Evolutionary conservation across 1,284 basidiomycete species (phyloP).

Genomic region (Ustilago lituana): DNA sequence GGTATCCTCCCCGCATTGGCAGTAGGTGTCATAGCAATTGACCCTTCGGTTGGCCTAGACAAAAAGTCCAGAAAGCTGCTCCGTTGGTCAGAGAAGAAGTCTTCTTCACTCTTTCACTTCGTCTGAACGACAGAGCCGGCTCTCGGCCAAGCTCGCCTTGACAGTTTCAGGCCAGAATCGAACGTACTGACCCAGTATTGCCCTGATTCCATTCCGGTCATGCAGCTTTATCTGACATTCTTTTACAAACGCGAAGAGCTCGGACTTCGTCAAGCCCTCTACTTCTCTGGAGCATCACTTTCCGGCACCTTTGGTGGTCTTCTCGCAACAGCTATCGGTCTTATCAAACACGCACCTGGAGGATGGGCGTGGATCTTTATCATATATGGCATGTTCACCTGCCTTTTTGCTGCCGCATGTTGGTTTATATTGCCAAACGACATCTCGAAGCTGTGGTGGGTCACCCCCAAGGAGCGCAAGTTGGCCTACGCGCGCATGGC

Average conservation of each 20-base stretch:
- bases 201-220: too few relatives aligned
- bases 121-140: too few relatives aligned
- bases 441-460: slow-evolving; percentile 51
- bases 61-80: too few relatives aligned
- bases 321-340: slow-evolving; percentile 56
- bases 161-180: too few relatives aligned
- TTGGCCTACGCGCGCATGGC: slow-evolving; percentile 52
- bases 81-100: too few relatives aligned
- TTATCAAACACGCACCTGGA: slow-evolving; percentile 45
- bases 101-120: too few relatives aligned
- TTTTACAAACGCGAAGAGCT: slow-evolving; percentile 62
- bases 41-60: too few relatives aligned
- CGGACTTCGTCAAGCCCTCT: slow-evolving; percentile 59
- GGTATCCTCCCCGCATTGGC: slow-evolving; percentile 56
- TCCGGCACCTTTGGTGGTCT: slow-evolving; percentile 60
- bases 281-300: slow-evolving; percentile 60
- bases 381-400: slow-evolving; percentile 59
- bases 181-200: too few relatives aligned
- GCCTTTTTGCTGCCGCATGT: slow-evolving; percentile 50
- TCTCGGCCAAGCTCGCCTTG: too few relatives aligned
- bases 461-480: slow-evolving; percentile 43
- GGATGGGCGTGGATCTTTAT: slow-evolving; percentile 63
- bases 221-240: slow-evolving; percentile 60
- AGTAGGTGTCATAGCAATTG: too few relatives aligned
- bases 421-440: slow-evolving; percentile 55